These are phyloP conservation scores for Fusarium gaditjirri DNA, from an alignment of 2,329 filamentous ascomycete genomes.

Conservation along the genomic window DNA sequence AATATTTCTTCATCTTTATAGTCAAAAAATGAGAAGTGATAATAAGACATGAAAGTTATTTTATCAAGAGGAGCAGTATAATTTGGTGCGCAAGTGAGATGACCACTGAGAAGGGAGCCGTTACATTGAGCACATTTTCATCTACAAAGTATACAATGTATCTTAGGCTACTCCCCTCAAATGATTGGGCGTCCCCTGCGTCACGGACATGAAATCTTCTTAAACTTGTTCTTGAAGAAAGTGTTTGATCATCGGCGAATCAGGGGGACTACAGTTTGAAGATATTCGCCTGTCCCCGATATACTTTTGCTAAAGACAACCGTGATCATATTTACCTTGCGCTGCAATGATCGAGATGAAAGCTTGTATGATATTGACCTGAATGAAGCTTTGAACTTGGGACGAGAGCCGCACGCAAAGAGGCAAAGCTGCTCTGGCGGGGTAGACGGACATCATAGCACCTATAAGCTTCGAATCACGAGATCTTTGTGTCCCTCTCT, in stretches of 20 bases:
- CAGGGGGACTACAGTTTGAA: too few species aligned
- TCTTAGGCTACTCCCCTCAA: not conserved
- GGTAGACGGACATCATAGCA: not conserved
- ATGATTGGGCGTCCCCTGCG: not conserved
- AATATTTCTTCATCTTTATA: not conserved
- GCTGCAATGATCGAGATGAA: not conserved
- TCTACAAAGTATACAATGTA: fast-evolving
- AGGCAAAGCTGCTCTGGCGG: not conserved
- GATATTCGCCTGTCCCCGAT: not conserved
- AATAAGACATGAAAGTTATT: not conserved
- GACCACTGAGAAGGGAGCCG: not conserved
- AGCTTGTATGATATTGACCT: not conserved
- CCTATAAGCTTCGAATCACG: not conserved
- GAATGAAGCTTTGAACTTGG: not conserved
- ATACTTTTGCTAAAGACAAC: not conserved
- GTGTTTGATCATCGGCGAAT: not conserved
- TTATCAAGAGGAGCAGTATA: not conserved
- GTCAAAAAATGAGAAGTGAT: not conserved
- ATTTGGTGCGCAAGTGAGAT: not conserved
- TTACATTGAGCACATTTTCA: not conserved
- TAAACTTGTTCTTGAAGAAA: not conserved
- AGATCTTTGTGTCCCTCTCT: not conserved
- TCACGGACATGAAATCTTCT: too few species aligned
- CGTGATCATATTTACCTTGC: too few species aligned
- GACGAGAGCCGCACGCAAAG: not conserved